Percentiles rank a stretch among this genome's conserved stretches.
Conservation (phyloP, 331 rosid species). For the Pyracantha coccinea region DNA sequence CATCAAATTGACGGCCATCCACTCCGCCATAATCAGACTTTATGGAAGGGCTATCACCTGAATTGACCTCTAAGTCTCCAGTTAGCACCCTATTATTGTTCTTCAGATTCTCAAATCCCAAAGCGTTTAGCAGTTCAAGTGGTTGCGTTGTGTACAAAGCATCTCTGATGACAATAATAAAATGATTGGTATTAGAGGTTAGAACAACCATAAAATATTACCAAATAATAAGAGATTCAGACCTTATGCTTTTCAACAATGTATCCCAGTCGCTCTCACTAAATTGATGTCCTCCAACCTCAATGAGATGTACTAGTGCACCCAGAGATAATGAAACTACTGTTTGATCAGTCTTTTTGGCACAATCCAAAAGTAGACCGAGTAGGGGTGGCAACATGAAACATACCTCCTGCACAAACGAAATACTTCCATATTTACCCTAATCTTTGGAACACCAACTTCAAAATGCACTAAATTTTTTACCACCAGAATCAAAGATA, state of each 20-base stretch:
- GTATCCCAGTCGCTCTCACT: conserved; percentile 93
- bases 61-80: conserved; percentile 31
- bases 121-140: conserved; percentile 75
- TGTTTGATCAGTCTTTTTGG: conserved; percentile 92
- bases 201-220: conserved; percentile 13
- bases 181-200: conserved; percentile 10
- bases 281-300: conserved; percentile 99
- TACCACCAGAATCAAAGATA: background rate
- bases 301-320: conserved; percentile 92
- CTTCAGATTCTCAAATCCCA: conserved; percentile 59
- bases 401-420: conserved; percentile 84
- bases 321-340: conserved; percentile 98
- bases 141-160: conserved; percentile 93
- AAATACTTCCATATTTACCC: background rate
- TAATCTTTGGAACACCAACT: background rate
- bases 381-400: conserved; percentile 94
- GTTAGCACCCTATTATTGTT: conserved; percentile 35
- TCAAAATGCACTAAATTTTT: background rate
- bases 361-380: conserved; percentile 92
- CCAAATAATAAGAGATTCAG: conserved; percentile 12
- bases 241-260: conserved; percentile 91
- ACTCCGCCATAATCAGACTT: conserved; percentile 31
- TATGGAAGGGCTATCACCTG: conserved; percentile 28
- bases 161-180: conserved; percentile 48
- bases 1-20: conserved; percentile 39